phyloP scores from a whole-genome alignment of 306 rosid genomes.

The Heteromeles arbutifolia region DNA sequence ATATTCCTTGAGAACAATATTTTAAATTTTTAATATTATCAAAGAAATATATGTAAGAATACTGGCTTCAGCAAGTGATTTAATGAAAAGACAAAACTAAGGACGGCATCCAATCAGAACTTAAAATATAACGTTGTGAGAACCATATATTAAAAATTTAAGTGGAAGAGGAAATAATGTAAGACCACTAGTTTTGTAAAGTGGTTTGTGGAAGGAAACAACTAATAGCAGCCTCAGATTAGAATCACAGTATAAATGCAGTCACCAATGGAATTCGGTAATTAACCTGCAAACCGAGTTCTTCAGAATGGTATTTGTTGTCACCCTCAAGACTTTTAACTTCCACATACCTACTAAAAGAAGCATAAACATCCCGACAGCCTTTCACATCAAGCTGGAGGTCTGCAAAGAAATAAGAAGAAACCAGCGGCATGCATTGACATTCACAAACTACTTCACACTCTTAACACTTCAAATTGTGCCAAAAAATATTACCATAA shows the following conservation, averaged over 20 bases:
- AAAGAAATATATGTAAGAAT: not conserved
- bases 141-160: not conserved
- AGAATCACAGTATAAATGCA: not conserved
- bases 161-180: not conserved
- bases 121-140: not conserved
- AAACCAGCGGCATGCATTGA: constrained; percentile 2
- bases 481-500: constrained; percentile 53
- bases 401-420: constrained; percentile 36
- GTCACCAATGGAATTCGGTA: not conserved
- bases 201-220: not conserved
- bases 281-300: constrained; percentile 75
- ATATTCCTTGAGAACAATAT: not conserved
- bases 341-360: constrained; percentile 87
- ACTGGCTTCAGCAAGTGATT: not conserved
- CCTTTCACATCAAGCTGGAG: constrained; percentile 97
- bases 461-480: constrained; percentile 4
- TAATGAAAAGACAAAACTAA: not conserved
- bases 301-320: constrained; percentile 86
- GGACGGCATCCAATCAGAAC: not conserved
- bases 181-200: not conserved
- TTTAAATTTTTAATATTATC: not conserved
- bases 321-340: constrained; percentile 87
- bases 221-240: not conserved
- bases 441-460: not conserved
- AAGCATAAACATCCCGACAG: constrained; percentile 83